Percentiles rank a stretch among this genome's conserved stretches.
Evolutionary conservation across 805 yeast genomes (phyloP).

Genomic region (Kazachstania bromeliacearum): DNA sequence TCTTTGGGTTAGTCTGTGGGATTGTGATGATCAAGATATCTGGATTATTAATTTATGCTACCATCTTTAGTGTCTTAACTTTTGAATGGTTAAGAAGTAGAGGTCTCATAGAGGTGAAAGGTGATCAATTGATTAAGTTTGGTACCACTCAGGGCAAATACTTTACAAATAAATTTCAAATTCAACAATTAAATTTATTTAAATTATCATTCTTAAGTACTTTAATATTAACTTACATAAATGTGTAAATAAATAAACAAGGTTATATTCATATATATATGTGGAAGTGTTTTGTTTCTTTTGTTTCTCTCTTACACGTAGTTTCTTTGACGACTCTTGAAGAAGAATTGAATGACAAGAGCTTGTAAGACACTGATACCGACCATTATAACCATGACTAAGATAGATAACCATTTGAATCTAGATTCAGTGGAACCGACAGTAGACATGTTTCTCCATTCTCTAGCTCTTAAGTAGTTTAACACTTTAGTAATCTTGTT

Average conservation of each 20-base stretch:
- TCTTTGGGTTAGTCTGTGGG: conserved; percentile 22
- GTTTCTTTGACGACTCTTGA: conserved; percentile 41
- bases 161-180: conserved; percentile 10
- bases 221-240: conserved; percentile 20
- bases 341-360: conserved; percentile 72
- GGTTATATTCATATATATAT: conserved; percentile 1
- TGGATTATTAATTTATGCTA: conserved; percentile 14
- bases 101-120: conserved; percentile 15
- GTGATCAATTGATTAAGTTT: conserved; percentile 7
- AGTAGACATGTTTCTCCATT: conserved; percentile 91
- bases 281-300: neutral
- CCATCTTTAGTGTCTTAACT: conserved; percentile 15
- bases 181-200: conserved; percentile 18
- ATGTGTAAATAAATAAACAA: conserved; percentile 16
- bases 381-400: conserved; percentile 64
- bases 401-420: conserved; percentile 64
- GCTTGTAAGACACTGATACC: conserved; percentile 73
- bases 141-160: conserved; percentile 11
- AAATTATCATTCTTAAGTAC: conserved; percentile 20
- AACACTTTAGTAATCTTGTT: conserved; percentile 51
- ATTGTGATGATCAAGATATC: conserved; percentile 23
- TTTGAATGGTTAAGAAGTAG: conserved; percentile 23
- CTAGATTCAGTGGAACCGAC: conserved; percentile 72
- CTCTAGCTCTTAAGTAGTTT: conserved; percentile 89
- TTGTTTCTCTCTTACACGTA: conserved; percentile 19